Conservation (phyloP, 2,329 filamentous ascomycete species). For the Akanthomyces dipterigenus region DNA sequence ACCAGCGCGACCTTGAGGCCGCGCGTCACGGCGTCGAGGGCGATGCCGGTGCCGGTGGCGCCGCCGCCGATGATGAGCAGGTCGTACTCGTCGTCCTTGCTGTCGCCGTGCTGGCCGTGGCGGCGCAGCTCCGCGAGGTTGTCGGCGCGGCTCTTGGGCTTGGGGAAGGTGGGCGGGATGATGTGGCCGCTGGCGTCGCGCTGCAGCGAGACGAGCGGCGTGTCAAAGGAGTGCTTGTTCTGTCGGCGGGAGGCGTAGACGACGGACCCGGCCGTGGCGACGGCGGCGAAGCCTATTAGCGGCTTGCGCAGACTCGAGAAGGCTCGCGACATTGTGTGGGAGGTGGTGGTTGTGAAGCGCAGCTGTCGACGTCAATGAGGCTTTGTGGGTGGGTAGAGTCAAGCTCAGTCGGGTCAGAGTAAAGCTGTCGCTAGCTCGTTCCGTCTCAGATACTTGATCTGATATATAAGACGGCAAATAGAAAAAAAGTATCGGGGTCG, state of each 20-base stretch:
- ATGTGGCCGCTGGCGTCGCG: slow-evolving; percentile 31
- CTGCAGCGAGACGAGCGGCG: slow-evolving; percentile 27
- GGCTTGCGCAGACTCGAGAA: slow-evolving; percentile 30
- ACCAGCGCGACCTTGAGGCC: slow-evolving; percentile 75
- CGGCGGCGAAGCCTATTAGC: slow-evolving; percentile 25
- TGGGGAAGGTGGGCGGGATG: slow-evolving; percentile 30
- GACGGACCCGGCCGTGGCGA: slow-evolving; percentile 23
- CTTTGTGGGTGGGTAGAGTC: background rate
- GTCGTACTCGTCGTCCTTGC: slow-evolving; percentile 60
- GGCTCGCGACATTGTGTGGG: slow-evolving; percentile 27
- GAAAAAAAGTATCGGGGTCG: background rate
- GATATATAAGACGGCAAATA: background rate
- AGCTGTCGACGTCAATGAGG: background rate
- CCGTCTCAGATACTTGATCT: background rate
- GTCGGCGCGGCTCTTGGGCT: slow-evolving; percentile 27
- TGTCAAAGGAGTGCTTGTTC: slow-evolving; percentile 25
- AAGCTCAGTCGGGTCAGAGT: background rate
- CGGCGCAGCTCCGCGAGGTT: slow-evolving; percentile 35
- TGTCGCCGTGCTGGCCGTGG: slow-evolving; percentile 27
- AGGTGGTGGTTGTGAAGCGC: background rate
- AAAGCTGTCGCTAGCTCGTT: background rate
- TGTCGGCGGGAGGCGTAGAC: slow-evolving; percentile 22
- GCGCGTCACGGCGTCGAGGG: slow-evolving; percentile 71
- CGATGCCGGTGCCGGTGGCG: slow-evolving; percentile 73
- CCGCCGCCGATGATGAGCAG: slow-evolving; percentile 73